These are phyloP conservation scores for Hypoxylon fuscum DNA, from an alignment of 495 filamentous ascomycete species.

Conservation along the genomic window DNA sequence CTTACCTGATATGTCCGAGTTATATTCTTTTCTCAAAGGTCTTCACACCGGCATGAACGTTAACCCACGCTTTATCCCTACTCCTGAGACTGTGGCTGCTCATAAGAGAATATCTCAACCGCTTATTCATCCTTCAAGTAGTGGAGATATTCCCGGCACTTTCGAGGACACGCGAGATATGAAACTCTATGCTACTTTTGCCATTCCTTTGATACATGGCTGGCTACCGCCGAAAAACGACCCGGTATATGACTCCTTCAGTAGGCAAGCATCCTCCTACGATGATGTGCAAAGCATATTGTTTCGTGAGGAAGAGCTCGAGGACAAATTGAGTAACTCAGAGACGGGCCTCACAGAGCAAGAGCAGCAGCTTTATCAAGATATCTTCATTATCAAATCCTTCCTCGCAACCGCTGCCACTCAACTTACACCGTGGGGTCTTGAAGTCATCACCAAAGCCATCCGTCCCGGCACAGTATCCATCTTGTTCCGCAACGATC, in stretches of 20 bases:
- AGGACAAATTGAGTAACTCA: slow-evolving; percentile 72
- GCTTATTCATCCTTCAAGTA: slow-evolving; percentile 54
- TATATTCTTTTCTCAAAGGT: slow-evolving; percentile 86
- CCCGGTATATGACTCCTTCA: slow-evolving; percentile 69
- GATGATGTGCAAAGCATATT: slow-evolving; percentile 90
- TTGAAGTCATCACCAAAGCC: slow-evolving; percentile 71
- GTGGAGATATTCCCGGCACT: slow-evolving; percentile 67
- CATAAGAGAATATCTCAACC: slow-evolving; percentile 55
- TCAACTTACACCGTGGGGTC: slow-evolving; percentile 83
- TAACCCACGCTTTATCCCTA: slow-evolving; percentile 82
- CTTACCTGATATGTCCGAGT: slow-evolving; percentile 85
- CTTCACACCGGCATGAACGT: slow-evolving; percentile 98
- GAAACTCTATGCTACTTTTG: slow-evolving; percentile 85
- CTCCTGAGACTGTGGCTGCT: slow-evolving; percentile 49
- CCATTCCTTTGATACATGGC: slow-evolving; percentile 89
- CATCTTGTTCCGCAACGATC: slow-evolving; percentile 95
- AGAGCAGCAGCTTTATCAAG: slow-evolving; percentile 76
- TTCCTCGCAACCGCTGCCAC: slow-evolving; percentile 83
- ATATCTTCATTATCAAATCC: slow-evolving; percentile 81
- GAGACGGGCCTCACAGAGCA: slow-evolving; percentile 64
- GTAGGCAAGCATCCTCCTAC: slow-evolving; percentile 77
- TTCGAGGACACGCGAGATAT: slow-evolving; percentile 89
- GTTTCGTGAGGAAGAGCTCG: slow-evolving; percentile 87
- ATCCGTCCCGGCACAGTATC: slow-evolving; percentile 78
- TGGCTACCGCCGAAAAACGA: slow-evolving; percentile 80